These are phyloP conservation scores for Brassica cretica DNA, from an alignment of 345 rosid genomes.

Conservation along the genomic window DNA sequence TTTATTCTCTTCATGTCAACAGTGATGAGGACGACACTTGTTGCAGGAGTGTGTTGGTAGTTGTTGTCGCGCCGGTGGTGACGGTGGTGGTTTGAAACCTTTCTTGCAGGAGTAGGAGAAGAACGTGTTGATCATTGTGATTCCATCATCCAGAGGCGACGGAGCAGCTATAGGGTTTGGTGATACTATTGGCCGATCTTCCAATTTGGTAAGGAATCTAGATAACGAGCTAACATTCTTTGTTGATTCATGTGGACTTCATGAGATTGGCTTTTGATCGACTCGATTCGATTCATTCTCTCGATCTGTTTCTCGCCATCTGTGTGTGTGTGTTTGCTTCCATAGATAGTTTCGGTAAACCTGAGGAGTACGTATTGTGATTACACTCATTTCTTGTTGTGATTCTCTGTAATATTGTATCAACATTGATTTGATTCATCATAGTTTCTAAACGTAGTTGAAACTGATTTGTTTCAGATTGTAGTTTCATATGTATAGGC, in stretches of 20 bases:
- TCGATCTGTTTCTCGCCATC: background rate
- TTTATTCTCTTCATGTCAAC: too few relatives aligned
- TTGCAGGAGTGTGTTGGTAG: too few relatives aligned
- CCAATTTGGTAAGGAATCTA: background rate
- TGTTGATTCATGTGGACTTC: background rate
- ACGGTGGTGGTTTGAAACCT: too few relatives aligned
- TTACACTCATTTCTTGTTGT: background rate
- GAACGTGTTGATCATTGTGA: too few relatives aligned
- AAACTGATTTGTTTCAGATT: background rate
- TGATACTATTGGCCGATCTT: slow-evolving; percentile 3
- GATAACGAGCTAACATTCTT: slow-evolving; percentile 12
- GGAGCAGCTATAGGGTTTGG: slow-evolving; percentile 20
- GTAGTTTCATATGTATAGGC: background rate
- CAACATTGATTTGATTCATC: background rate
- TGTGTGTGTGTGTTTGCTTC: background rate
- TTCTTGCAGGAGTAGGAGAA: too few relatives aligned
- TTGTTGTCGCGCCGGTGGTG: too few relatives aligned
- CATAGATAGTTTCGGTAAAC: background rate
- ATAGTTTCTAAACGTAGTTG: background rate
- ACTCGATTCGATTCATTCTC: slow-evolving; percentile 3
- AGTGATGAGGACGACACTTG: too few relatives aligned
- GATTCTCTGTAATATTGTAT: background rate
- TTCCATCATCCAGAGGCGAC: slow-evolving; percentile 31
- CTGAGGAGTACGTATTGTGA: background rate
- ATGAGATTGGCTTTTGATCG: slow-evolving; percentile 8